Percentiles rank a stretch among this genome's conserved stretches.
These are phyloP conservation scores for Picochlorum sp. DNA, from an alignment of 139 green algal genomes.

Conservation along the genomic window DNA sequence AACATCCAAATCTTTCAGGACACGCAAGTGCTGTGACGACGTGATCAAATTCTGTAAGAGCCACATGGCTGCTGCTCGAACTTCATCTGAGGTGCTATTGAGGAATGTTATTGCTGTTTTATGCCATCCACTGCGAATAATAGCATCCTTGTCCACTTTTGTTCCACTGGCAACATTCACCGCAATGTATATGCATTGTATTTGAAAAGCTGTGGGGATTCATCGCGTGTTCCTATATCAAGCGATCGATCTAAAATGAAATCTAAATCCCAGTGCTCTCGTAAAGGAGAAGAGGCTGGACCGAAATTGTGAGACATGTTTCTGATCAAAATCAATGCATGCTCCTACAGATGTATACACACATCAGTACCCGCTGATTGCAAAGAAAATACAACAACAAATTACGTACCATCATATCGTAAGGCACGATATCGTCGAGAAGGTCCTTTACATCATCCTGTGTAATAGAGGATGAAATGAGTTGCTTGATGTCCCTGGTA, in stretches of 20 bases:
- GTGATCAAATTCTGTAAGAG: background rate
- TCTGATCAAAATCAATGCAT: background rate
- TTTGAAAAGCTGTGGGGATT: background rate
- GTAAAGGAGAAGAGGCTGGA: background rate
- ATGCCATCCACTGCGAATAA: background rate
- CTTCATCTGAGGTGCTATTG: background rate
- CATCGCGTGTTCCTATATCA: no score
- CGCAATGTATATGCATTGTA: background rate
- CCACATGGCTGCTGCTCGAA: background rate
- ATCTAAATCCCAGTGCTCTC: no score
- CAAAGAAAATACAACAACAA: no score
- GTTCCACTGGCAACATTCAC: conserved; percentile 2
- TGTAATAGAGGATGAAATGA: no score
- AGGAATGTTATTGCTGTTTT: background rate
- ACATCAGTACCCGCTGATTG: no score
- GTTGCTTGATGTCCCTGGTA: no score
- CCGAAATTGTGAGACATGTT: background rate
- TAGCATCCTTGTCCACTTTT: background rate
- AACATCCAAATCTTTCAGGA: no score
- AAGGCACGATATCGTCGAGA: no score
- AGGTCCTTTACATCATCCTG: no score
- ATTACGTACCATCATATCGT: no score
- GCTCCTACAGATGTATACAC: background rate
- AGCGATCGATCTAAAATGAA: no score
- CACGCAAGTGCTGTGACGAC: no score